Conservation (phyloP, 2,329 filamentous ascomycete species). For the Alternaria hordeiaustralica region DNA sequence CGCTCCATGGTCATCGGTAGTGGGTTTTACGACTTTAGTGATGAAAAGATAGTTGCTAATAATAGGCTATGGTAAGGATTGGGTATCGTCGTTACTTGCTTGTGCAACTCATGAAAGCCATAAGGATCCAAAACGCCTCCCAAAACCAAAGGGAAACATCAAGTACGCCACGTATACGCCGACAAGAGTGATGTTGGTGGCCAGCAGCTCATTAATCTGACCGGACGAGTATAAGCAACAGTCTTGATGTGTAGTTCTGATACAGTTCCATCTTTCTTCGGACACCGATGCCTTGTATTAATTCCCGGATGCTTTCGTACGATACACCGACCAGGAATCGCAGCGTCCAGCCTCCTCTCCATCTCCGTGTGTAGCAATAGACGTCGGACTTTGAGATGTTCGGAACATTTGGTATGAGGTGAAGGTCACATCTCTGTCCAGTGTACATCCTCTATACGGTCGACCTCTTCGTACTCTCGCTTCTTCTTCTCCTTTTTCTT, state of each 20-base stretch:
- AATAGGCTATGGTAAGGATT: slow-evolving; percentile 3
- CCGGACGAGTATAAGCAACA: not conserved
- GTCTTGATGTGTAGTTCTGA: not conserved
- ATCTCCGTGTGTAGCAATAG: not conserved
- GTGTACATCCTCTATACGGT: slow-evolving; percentile 41
- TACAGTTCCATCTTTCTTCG: not conserved
- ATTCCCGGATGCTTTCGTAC: not conserved
- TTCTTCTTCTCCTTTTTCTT: slow-evolving; percentile 37
- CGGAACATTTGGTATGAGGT: not conserved
- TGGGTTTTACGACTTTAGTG: not conserved
- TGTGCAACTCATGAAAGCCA: slow-evolving; percentile 5
- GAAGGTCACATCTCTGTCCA: slow-evolving; percentile 45
- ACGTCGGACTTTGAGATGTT: not conserved
- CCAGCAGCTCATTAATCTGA: slow-evolving; percentile 8
- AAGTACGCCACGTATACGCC: slow-evolving; percentile 4
- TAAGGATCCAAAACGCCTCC: slow-evolving; percentile 3
- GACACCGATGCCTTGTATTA: not conserved
- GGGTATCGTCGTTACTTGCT: slow-evolving; percentile 13
- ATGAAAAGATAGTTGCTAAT: not conserved
- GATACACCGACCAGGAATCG: not conserved
- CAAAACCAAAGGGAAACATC: not conserved
- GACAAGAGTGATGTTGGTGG: slow-evolving; percentile 3
- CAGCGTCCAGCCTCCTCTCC: not conserved
- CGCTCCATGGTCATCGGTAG: not conserved
- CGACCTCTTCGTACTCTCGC: slow-evolving; percentile 33